A percentile compares a stretch with the other conserved stretches of the same genome.
Evolutionary conservation across 441 rosid species (phyloP).

Genomic region (Adansonia rubrostipa): DNA sequence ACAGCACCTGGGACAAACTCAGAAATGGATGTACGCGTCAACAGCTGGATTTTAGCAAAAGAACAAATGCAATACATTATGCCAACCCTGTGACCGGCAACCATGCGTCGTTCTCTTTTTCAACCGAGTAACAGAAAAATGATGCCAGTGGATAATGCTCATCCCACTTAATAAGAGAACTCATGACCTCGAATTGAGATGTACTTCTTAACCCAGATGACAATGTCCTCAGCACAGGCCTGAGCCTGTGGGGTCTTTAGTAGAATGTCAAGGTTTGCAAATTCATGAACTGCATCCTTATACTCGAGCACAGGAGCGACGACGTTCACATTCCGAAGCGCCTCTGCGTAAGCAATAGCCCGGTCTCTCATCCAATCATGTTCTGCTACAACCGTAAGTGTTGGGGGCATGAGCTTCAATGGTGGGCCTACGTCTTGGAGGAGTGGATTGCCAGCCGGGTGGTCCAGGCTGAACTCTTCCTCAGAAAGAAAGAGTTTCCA

Average conservation of each 20-base stretch:
- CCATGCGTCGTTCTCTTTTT: not conserved
- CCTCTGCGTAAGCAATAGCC: constrained; percentile 92
- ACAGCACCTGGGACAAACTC: constrained; percentile 17
- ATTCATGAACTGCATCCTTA: constrained; percentile 93
- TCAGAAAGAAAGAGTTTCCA: constrained; percentile 90
- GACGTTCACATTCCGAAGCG: constrained; percentile 80
- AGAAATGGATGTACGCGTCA: constrained; percentile 26
- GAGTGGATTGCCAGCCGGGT: constrained; percentile 86
- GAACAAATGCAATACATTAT: constrained; percentile 28
- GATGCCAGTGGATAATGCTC: constrained; percentile 20
- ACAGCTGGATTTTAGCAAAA: constrained; percentile 18
- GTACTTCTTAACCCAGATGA: constrained; percentile 91
- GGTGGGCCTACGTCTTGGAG: constrained; percentile 75
- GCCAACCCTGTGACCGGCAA: not conserved
- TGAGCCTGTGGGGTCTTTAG: constrained; percentile 84
- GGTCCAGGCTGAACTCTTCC: constrained; percentile 82
- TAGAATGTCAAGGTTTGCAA: constrained; percentile 90
- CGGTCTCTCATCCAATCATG: constrained; percentile 98
- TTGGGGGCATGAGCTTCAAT: constrained; percentile 86
- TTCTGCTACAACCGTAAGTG: constrained; percentile 88
- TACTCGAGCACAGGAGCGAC: constrained; percentile 89
- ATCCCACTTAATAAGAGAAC: constrained; percentile 65
- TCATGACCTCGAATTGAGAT: constrained; percentile 84
- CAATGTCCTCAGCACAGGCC: constrained; percentile 89
- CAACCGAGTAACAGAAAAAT: constrained; percentile 13